These are phyloP conservation scores for Vairimorpha ceranae DNA, from an alignment of 371 early-diverging fungal genomes.

Conservation along the genomic window DNA sequence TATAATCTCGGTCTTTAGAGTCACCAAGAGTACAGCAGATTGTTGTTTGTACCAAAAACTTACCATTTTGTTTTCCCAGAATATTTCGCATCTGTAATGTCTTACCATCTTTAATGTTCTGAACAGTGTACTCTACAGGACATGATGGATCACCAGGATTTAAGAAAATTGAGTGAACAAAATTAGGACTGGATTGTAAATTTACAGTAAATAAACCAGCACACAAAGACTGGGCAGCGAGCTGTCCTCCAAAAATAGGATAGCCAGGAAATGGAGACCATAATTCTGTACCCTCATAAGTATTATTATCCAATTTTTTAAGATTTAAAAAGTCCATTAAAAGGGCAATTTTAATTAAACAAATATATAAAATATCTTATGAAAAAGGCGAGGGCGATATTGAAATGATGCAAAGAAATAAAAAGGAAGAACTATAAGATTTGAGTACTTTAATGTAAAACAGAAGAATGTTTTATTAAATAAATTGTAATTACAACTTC, in stretches of 20 bases:
- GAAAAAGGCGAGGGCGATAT: too few relatives aligned
- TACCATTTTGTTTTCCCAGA: conserved; percentile 21
- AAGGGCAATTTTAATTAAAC: too few relatives aligned
- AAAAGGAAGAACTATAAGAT: too few relatives aligned
- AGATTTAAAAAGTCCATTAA: conserved; percentile 27
- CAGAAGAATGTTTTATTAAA: too few relatives aligned
- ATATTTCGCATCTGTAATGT: conserved; percentile 18
- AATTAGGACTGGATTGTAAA: background rate
- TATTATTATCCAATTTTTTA: background rate
- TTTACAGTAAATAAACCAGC: conserved; percentile 17
- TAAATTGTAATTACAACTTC: too few relatives aligned
- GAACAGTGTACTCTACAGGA: conserved; percentile 5
- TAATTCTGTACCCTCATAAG: conserved; percentile 6
- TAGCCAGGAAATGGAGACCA: conserved; percentile 38
- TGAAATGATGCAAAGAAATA: too few relatives aligned
- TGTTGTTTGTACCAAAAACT: background rate
- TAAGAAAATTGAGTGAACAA: conserved; percentile 21
- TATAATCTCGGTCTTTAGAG: conserved; percentile 1
- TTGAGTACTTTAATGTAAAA: too few relatives aligned
- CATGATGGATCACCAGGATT: conserved; percentile 8
- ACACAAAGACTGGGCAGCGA: conserved; percentile 26
- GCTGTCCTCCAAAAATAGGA: conserved; percentile 41
- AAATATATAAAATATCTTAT: too few relatives aligned
- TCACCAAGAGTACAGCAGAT: conserved; percentile 13
- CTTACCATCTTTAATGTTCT: conserved; percentile 24